phyloP scores from a whole-genome alignment of 108 stramenopile genomes.

The Skeletonema tropicum region DNA sequence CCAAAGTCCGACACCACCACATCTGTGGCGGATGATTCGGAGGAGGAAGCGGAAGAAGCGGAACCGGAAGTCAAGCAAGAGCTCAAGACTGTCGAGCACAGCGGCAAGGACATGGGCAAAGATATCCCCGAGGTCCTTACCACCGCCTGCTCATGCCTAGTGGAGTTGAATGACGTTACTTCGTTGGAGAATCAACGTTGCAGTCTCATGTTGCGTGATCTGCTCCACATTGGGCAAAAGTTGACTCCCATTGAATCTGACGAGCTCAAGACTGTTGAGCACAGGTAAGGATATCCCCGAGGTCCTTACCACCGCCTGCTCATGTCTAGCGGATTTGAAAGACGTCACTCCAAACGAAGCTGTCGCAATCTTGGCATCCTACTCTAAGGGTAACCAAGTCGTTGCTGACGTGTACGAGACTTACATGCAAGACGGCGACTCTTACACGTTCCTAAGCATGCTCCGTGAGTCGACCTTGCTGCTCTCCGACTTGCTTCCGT shows the following conservation, averaged over 20 bases:
- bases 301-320: constrained; percentile 28
- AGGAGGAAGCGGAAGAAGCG: not conserved
- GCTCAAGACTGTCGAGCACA: not conserved
- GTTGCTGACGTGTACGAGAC: constrained; percentile 32
- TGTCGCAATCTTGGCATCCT: constrained; percentile 15
- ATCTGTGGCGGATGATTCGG: not conserved
- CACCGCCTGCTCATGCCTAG: constrained; percentile 28
- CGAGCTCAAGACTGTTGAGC: constrained; percentile 26
- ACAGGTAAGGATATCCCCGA: constrained; percentile 16
- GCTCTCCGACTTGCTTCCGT: constrained; percentile 41
- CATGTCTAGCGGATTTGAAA: constrained; percentile 22
- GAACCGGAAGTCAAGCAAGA: too few relatives aligned
- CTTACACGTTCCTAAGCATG: constrained; percentile 22
- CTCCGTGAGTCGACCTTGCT: constrained; percentile 19
- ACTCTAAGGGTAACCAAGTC: constrained; percentile 17
- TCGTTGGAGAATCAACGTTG: constrained; percentile 6
- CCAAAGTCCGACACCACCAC: not conserved
- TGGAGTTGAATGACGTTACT: constrained; percentile 17
- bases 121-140: constrained; percentile 24
- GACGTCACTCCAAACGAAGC: constrained; percentile 31
- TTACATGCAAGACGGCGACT: constrained; percentile 34
- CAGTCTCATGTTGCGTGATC: constrained; percentile 26
- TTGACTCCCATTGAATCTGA: constrained; percentile 18
- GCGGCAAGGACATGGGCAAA: not conserved
- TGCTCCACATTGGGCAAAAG: constrained; percentile 25